Evolutionary conservation across 805 yeast genomes (phyloP).

Genomic region (Brettanomyces anomalus): DNA sequence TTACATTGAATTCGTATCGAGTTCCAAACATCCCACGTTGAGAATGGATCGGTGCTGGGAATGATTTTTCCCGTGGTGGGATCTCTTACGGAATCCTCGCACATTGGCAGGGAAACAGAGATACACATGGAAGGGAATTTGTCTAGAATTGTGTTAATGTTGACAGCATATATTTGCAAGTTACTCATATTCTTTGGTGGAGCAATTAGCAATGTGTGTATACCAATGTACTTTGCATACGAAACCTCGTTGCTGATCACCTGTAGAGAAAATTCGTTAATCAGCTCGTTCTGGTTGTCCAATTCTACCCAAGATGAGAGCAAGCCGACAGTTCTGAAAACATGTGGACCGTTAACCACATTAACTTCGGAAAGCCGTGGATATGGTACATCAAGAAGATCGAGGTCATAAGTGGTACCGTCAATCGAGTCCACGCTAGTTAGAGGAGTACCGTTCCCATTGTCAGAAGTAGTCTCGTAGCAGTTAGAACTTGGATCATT

Average conservation of each 20-base stretch:
- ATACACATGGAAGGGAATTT: conserved; percentile 27
- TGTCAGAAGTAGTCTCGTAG: neutral
- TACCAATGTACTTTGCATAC: conserved; percentile 51
- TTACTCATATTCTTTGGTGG: conserved; percentile 55
- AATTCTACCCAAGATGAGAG: conserved; percentile 65
- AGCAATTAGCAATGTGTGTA: conserved; percentile 46
- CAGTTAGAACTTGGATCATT: neutral
- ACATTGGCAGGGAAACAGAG: conserved; percentile 41
- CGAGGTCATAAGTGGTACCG: conserved; percentile 7
- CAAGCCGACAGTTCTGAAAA: conserved; percentile 40
- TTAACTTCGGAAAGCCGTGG: conserved; percentile 35
- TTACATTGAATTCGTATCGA: conserved; percentile 48
- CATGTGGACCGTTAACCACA: conserved; percentile 33
- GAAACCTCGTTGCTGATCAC: conserved; percentile 50
- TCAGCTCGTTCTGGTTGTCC: conserved; percentile 40
- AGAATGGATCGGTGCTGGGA: conserved; percentile 33
- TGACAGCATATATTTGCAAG: conserved; percentile 40
- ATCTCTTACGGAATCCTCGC: conserved; percentile 30
- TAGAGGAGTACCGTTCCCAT: conserved; percentile 1
- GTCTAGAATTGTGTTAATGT: conserved; percentile 20
- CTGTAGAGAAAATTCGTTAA: conserved; percentile 46
- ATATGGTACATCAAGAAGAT: conserved; percentile 27
- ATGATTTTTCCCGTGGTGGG: conserved; percentile 15
- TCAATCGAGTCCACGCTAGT: conserved; percentile 1
- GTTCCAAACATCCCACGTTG: conserved; percentile 74